Evolutionary conservation across 2,329 filamentous ascomycete genomes (phyloP), one percentile per base, ranked within the genome.

Genomic region (Ophiosphaerella korrae): DNA sequence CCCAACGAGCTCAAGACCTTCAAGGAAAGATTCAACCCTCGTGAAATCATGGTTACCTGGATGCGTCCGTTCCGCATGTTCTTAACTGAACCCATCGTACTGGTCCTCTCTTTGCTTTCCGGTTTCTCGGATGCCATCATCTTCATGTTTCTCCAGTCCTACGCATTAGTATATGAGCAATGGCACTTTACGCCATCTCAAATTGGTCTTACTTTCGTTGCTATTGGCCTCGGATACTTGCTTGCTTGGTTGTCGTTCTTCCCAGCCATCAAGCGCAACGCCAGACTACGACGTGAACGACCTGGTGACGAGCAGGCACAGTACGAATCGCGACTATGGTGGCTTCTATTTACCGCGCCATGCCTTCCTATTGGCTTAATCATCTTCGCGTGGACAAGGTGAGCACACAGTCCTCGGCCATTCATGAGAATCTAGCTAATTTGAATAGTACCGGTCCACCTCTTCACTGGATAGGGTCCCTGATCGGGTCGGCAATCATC

Each of bases 121-220:
- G 88, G 88, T 38, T 91, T 91, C 78, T 86, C 84, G 3, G 88
- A 91, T 53, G 87, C 87, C 3, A 82, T 92, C 12, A 90, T 91
- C 73, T 92, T 91, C 77, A 89, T 88, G 78, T 89, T 88, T 68
- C 84, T 90, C 46, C 86, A 90, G 68, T 88, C 84, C 0, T 91
- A 89, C 60, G 73, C 77, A 0, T 77, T 89, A 2, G 87, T 91
- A 2, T 88, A 89, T 62, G 72, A 76, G 8, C 86, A 90, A 64
- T 91, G 86, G 86, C 64, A 74, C 38, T 90, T 90, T 59, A 73
- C 73, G 18, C 77, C 81, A 7, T 74, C 85, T 3, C 70, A 80
- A 3, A 74, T 86, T 7, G 87, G 87, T 0, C 76, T 89, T 11
- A 70, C 84, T 0, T 88, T 90, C 67, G 79, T 88, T 18, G 45